Conservation (phyloP, 2,329 filamentous ascomycete species). For the Beauveria sp. region DNA sequence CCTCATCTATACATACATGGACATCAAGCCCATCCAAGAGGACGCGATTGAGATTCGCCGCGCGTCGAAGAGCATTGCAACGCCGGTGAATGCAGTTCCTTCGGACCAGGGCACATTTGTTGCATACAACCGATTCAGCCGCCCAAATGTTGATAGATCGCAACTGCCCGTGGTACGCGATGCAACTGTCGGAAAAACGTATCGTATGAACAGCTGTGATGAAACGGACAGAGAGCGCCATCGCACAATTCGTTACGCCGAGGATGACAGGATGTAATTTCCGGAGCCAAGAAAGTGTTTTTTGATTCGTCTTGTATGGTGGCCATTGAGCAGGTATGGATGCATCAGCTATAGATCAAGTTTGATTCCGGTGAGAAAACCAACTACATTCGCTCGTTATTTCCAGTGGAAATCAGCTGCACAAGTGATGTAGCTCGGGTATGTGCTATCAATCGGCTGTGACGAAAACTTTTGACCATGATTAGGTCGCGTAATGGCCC, state of each 20-base stretch:
- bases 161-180: constrained; percentile 3
- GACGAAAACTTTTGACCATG: constrained; percentile 2
- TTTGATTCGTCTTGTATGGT: background rate
- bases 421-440: background rate
- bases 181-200: background rate
- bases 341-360: background rate
- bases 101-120: constrained; percentile 31
- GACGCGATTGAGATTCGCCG: constrained; percentile 32
- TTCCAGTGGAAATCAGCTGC: background rate
- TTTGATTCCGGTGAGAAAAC: background rate
- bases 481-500: constrained; percentile 27
- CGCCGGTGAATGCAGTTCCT: constrained; percentile 32
- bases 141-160: constrained; percentile 21
- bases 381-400: constrained; percentile 9
- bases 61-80: constrained; percentile 26
- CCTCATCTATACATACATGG: constrained; percentile 28
- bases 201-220: background rate
- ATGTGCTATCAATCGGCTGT: background rate
- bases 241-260: constrained; percentile 5
- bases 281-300: background rate
- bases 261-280: background rate
- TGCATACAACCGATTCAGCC: constrained; percentile 41
- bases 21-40: constrained; percentile 34
- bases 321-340: background rate
- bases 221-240: background rate